These are phyloP conservation scores for Ascochyta koolunga DNA, from an alignment of 2,329 filamentous ascomycete genomes.

Conservation along the genomic window DNA sequence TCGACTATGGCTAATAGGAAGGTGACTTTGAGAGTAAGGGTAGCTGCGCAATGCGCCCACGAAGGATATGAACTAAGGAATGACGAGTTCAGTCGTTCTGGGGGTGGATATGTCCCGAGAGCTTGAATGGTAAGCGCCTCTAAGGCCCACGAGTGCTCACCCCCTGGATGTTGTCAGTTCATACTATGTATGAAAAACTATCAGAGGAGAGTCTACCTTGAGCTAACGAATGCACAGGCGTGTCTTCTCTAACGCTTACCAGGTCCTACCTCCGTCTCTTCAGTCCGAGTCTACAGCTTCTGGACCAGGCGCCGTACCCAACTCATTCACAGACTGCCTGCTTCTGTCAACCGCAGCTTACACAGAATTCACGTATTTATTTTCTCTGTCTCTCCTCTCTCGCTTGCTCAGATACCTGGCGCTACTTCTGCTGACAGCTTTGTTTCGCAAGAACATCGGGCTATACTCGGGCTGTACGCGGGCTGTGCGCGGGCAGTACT, in stretches of 20 bases:
- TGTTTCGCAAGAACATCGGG: too few species aligned
- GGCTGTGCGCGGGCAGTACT: too few species aligned
- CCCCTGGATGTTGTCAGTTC: background rate
- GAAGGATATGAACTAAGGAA: too few species aligned
- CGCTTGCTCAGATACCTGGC: conserved; percentile 37
- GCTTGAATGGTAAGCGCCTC: background rate
- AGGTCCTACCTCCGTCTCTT: background rate
- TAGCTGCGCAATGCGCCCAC: too few species aligned
- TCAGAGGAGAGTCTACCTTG: background rate
- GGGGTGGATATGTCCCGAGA: background rate
- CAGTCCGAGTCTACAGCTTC: background rate
- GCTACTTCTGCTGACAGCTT: conserved; percentile 28
- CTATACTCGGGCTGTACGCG: too few species aligned
- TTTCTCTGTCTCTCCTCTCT: conserved; percentile 45
- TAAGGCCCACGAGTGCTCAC: background rate
- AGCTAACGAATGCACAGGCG: background rate
- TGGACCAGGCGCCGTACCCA: conserved; percentile 22
- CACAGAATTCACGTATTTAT: too few species aligned
- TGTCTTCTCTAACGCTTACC: background rate
- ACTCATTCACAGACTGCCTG: conserved; percentile 42
- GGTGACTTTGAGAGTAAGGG: too few species aligned
- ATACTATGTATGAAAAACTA: too few species aligned
- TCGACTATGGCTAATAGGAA: too few species aligned
- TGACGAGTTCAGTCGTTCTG: too few species aligned
- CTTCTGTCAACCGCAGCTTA: too few species aligned